Base-by-base conservation (phyloP, 129 eudicot species). In the Saposhnikovia divaricata region DNA sequence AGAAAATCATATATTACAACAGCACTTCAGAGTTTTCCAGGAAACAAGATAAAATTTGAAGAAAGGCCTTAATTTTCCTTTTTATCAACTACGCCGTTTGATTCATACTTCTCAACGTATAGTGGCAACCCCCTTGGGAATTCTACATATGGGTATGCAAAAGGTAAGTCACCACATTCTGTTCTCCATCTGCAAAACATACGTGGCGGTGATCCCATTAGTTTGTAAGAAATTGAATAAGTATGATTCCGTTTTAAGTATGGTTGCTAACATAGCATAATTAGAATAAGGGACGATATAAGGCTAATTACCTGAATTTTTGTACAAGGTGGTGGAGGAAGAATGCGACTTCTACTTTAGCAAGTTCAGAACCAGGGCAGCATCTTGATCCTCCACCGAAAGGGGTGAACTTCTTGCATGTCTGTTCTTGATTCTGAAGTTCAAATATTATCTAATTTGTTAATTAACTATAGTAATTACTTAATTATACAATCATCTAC, bases 321-420 rank as follows among this genome's bases (percentile, higher is more conserved):
- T 84, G 96, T 66, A 92, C 85, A 75, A 92, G 93, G 80, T 90
- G 97, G 82, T 92, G 96, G 77, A 92, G 90, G 91, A 92, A 92
- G 82, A 92, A 89, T 0, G 97, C 95, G 70, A 90, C 89, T 89
- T 92, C 97, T 68, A 92, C 87, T 79, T 90, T 89, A 47, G 91
- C 97, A 48, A 92, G 83, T 79, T 92, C 97, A 48, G 91, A 92
- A 44, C 97, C 97, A 0, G 97, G 95, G 83, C 97, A 92, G 79
- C 88, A 88, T 74, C 97, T 85, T 69, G 93, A 79, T 57, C 97
- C 97, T 69, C 97, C 97, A 9, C 97, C 97, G 83, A 92, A 92
- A 2, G 97, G 97, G 46, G 85, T 92, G 48, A 92, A 90, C 74
- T 86, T 92, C 85, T 92, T 92, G 85, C 91, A 83, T 23, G 83